Percentiles rank a stretch among this genome's conserved stretches.
Conservation (phyloP, 2,329 filamentous ascomycete genomes). For the Didymella keratinophila region DNA sequence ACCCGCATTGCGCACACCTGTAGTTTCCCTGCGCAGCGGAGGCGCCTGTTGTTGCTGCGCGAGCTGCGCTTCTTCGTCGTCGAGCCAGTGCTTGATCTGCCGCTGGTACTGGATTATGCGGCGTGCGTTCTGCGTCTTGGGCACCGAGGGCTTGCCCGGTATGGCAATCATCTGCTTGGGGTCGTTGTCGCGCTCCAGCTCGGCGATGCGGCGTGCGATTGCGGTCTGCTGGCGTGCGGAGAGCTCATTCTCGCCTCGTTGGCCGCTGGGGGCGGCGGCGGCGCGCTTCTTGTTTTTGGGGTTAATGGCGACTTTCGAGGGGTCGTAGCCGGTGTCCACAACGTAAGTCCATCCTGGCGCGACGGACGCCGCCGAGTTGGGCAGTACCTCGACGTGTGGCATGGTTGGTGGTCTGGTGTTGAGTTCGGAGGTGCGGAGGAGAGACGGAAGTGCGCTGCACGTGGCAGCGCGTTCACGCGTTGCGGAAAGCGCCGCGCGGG, state of each 20-base stretch:
- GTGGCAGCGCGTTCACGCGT: constrained; percentile 16
- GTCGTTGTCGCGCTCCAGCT: constrained; percentile 79
- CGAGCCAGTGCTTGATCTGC: constrained; percentile 82
- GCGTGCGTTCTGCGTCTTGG: constrained; percentile 69
- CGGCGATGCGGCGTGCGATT: constrained; percentile 79
- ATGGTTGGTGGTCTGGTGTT: constrained; percentile 49
- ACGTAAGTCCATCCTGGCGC: constrained; percentile 95
- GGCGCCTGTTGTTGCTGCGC: constrained; percentile 57
- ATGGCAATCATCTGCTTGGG: constrained; percentile 55
- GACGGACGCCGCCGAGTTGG: constrained; percentile 69
- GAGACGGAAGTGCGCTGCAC: constrained; percentile 15
- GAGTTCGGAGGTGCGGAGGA: constrained; percentile 14
- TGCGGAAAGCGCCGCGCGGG: constrained; percentile 4
- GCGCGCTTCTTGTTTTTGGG: constrained; percentile 72
- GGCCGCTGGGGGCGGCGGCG: constrained; percentile 50
- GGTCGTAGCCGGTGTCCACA: constrained; percentile 72
- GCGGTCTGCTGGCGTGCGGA: constrained; percentile 84
- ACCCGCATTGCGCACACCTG: constrained; percentile 24
- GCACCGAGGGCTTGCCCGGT: constrained; percentile 41
- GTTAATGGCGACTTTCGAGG: constrained; percentile 61
- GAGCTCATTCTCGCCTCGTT: constrained; percentile 64
- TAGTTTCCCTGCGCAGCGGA: constrained; percentile 27
- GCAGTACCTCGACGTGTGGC: constrained; percentile 83
- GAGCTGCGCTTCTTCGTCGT: constrained; percentile 75
- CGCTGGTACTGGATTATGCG: constrained; percentile 82